phyloP scores from a whole-genome alignment of 2,329 filamentous ascomycete genomes.

The Neocatenulostroma microsporum region DNA sequence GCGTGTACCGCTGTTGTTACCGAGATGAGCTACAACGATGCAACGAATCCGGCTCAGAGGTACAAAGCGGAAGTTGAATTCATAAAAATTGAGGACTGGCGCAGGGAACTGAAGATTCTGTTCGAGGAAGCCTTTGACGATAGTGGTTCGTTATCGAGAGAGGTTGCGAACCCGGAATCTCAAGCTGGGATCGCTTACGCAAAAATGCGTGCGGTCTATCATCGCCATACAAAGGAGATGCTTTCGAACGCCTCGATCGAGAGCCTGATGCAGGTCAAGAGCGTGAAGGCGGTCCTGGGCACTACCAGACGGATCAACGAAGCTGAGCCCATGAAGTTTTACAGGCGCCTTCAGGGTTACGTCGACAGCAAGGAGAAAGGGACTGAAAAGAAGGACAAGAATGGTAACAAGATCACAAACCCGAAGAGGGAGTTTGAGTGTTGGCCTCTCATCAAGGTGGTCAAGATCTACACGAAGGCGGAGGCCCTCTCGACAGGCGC shows the following conservation, averaged over 20 bases:
- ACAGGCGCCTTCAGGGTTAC: slow-evolving; percentile 41
- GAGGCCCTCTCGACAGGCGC: slow-evolving; percentile 47
- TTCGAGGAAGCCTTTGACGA: slow-evolving; percentile 42
- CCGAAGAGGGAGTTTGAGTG: slow-evolving; percentile 30
- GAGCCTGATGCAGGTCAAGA: slow-evolving; percentile 36
- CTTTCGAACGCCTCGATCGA: slow-evolving; percentile 29
- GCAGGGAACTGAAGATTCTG: slow-evolving; percentile 43
- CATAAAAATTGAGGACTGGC: slow-evolving; percentile 46
- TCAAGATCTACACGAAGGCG: slow-evolving; percentile 46
- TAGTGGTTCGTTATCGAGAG: slow-evolving; percentile 32
- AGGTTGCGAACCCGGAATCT: slow-evolving; percentile 36
- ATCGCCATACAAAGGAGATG: slow-evolving; percentile 36
- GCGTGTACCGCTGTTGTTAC: slow-evolving; percentile 57
- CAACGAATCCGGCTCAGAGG: slow-evolving; percentile 16
- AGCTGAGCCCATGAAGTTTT: slow-evolving; percentile 35
- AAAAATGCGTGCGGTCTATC: slow-evolving; percentile 46
- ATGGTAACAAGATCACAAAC: slow-evolving; percentile 28
- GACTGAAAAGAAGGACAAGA: slow-evolving; percentile 24
- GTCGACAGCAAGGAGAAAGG: slow-evolving; percentile 50
- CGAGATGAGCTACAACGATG: slow-evolving; percentile 51
- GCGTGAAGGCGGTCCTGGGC: slow-evolving; percentile 41
- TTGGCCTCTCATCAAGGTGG: slow-evolving; percentile 49
- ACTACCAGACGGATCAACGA: slow-evolving; percentile 36
- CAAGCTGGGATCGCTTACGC: slow-evolving; percentile 44
- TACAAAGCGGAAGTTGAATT: slow-evolving; percentile 55